Conservation (phyloP, 2,329 filamentous ascomycete genomes). For the Diaporthe australafricana region DNA sequence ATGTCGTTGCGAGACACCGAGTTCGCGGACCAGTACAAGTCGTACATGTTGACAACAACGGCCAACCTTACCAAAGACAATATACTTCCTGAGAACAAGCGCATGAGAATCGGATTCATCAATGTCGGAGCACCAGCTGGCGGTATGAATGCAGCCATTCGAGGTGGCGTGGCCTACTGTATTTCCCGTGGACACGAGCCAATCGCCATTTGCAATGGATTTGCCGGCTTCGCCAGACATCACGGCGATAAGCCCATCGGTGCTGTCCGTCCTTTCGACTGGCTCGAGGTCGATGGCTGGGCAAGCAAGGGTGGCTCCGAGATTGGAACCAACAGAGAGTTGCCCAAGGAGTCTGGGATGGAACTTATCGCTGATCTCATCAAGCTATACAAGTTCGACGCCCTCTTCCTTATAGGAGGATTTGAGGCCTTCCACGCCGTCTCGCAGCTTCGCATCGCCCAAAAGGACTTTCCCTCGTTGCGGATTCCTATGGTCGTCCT, state of each 20-base stretch:
- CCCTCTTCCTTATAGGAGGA: constrained; percentile 90
- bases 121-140: constrained; percentile 96
- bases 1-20: constrained; percentile 93
- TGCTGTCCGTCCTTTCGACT: constrained; percentile 86
- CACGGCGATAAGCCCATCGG: constrained; percentile 85
- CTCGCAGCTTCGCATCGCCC: constrained; percentile 85
- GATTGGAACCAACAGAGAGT: constrained; percentile 95
- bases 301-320: constrained; percentile 97
- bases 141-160: constrained; percentile 97
- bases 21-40: constrained; percentile 91
- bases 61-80: constrained; percentile 77
- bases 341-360: constrained; percentile 88
- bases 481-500: constrained; percentile 93
- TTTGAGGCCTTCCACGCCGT: constrained; percentile 97
- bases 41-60: constrained; percentile 91
- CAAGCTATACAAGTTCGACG: constrained; percentile 88
- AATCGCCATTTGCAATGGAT: constrained; percentile 94
- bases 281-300: constrained; percentile 96
- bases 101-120: constrained; percentile 94
- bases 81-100: constrained; percentile 78
- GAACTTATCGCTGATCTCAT: constrained; percentile 85
- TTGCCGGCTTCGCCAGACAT: constrained; percentile 92
- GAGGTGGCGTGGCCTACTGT: constrained; percentile 94
- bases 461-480: constrained; percentile 82
- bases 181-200: constrained; percentile 91